A percentile compares a stretch with the other conserved stretches of the same genome.
Evolutionary conservation across 2,329 filamentous ascomycete genomes (phyloP).

Genomic region (Epicoccum nigrum): DNA sequence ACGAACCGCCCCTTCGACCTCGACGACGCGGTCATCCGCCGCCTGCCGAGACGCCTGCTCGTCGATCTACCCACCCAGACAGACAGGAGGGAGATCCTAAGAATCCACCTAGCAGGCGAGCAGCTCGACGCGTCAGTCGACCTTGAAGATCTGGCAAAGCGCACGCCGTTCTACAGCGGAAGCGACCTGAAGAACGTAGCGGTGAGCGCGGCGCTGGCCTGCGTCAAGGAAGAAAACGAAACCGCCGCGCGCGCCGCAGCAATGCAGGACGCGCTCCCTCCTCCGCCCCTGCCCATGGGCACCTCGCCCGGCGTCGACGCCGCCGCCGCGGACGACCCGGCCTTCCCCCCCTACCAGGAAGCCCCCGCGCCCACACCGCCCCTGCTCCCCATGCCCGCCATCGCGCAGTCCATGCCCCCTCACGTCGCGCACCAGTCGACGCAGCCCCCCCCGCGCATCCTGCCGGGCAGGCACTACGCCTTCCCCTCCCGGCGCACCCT

Average conservation of each 20-base stretch:
- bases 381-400: conserved; percentile 1
- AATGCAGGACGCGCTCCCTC: conserved; percentile 17
- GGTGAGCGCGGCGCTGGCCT: conserved; percentile 78
- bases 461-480: conserved; percentile 48
- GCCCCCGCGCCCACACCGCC: not conserved
- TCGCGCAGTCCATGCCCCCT: conserved; percentile 33
- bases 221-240: conserved; percentile 75
- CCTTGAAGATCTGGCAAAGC: conserved; percentile 66
- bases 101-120: conserved; percentile 74
- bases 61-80: conserved; percentile 72
- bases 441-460: conserved; percentile 18
- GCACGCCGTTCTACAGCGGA: conserved; percentile 79
- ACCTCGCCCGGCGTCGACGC: not conserved
- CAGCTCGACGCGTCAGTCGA: conserved; percentile 65
- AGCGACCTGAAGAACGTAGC: conserved; percentile 84
- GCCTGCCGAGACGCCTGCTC: conserved; percentile 73
- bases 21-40: conserved; percentile 83
- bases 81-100: conserved; percentile 71
- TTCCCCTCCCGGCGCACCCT: conserved; percentile 75
- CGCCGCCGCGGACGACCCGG: not conserved
- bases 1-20: conserved; percentile 96
- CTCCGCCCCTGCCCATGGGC: too few species aligned
- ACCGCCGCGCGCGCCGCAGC: conserved; percentile 38
- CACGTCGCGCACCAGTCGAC: conserved; percentile 35
- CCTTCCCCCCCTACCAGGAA: conserved; percentile 4